Percentiles rank a stretch among this genome's conserved stretches.
phyloP scores from a whole-genome alignment of 202 grass and related monocot genomes.

The Setaria italica region DNA sequence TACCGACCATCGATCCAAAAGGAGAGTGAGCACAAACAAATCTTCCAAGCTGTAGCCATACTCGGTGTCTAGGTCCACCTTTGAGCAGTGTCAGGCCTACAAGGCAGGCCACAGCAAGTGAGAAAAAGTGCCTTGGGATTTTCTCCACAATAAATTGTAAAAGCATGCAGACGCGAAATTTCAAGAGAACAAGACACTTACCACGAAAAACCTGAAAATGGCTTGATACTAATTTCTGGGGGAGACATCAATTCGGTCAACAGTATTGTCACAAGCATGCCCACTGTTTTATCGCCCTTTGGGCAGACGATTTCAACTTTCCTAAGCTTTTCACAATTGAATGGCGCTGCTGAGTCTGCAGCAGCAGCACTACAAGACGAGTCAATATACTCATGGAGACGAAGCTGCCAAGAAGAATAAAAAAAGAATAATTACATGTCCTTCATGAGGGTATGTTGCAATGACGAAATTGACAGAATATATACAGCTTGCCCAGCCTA shows the following conservation, averaged over 20 bases:
- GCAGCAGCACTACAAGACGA: neutral
- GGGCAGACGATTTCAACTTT: slow-evolving; percentile 23
- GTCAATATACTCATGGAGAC: neutral
- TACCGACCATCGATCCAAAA: neutral
- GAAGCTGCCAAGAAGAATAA: neutral
- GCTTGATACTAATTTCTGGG: slow-evolving; percentile 35
- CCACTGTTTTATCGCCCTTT: neutral
- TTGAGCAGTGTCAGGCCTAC: neutral
- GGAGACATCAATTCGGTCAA: slow-evolving; percentile 4
- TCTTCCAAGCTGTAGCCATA: neutral
- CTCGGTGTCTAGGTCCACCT: neutral
- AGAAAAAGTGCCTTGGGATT: neutral
- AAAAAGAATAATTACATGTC: neutral
- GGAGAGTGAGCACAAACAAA: neutral
- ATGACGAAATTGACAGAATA: neutral
- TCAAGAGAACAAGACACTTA: neutral
- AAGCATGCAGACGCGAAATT: neutral
- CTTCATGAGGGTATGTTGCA: neutral
- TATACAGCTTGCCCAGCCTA: neutral
- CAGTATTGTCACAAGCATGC: slow-evolving; percentile 13
- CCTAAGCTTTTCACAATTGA: slow-evolving; percentile 27
- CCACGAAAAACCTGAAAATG: neutral
- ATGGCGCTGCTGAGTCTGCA: neutral
- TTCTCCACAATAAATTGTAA: neutral
- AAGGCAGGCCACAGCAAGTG: neutral